phyloP scores from a whole-genome alignment of 129 eudicot species.

The Artemisia argyi region DNA sequence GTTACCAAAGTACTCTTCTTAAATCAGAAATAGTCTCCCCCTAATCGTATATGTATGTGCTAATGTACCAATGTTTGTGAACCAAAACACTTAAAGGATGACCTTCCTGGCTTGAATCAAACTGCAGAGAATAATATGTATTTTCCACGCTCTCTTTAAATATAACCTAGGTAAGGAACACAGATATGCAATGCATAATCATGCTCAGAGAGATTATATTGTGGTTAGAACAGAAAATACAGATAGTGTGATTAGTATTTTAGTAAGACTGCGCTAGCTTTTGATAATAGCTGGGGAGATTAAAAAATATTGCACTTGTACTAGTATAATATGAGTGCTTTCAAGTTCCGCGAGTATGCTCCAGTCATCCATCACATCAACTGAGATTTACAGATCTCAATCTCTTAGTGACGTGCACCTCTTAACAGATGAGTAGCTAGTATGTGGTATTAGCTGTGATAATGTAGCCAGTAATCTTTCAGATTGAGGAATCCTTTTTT shows the following conservation, averaged over 20 bases:
- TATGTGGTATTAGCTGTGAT: too few relatives aligned
- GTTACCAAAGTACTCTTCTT: neutral
- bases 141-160: constrained; percentile 8
- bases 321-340: neutral
- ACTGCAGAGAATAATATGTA: constrained; percentile 7
- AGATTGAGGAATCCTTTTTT: too few relatives aligned
- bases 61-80: constrained; percentile 4
- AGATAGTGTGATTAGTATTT: constrained; percentile 1
- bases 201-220: constrained; percentile 10
- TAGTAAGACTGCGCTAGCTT: neutral
- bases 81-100: constrained; percentile 2
- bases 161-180: constrained; percentile 3
- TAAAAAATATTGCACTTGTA: neutral
- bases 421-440: too few relatives aligned
- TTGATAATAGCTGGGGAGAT: neutral
- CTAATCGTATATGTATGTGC: constrained; percentile 10
- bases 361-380: too few relatives aligned
- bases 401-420: too few relatives aligned
- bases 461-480: too few relatives aligned
- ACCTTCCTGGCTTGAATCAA: constrained; percentile 11
- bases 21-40: neutral
- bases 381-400: too few relatives aligned
- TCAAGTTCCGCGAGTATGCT: neutral
- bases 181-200: constrained; percentile 7
- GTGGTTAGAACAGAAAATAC: neutral